Evolutionary conservation across 192 early-diverging fungal genomes (phyloP).

Genomic region (Lobulomyces angularis): DNA sequence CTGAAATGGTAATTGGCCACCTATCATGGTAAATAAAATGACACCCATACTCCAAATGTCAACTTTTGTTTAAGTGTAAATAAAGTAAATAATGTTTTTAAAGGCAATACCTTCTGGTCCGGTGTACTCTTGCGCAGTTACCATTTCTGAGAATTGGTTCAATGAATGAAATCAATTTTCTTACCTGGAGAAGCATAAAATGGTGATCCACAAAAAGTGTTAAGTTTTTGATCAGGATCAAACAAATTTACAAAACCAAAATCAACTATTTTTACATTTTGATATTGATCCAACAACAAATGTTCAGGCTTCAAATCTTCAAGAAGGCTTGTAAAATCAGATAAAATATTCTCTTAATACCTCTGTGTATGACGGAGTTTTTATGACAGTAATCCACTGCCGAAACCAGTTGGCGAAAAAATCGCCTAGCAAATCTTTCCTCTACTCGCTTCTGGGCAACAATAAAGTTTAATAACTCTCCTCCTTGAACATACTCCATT

Average conservation of each 20-base stretch:
- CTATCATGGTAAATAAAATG: slow-evolving; percentile 10
- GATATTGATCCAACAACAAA: slow-evolving; percentile 1
- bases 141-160: slow-evolving; percentile 6
- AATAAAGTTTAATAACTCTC: slow-evolving; percentile 4
- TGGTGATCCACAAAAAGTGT: slow-evolving; percentile 13
- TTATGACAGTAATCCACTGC: slow-evolving; percentile 6
- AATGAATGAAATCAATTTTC: neutral
- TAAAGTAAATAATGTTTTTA: too few relatives aligned
- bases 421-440: neutral
- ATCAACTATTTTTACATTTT: slow-evolving; percentile 10
- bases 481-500: slow-evolving; percentile 5
- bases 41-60: slow-evolving; percentile 14
- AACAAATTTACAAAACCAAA: slow-evolving; percentile 13
- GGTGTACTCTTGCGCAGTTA: slow-evolving; percentile 7
- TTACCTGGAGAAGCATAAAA: slow-evolving; percentile 9
- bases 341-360: neutral
- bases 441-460: slow-evolving; percentile 4
- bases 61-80: too few relatives aligned
- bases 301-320: slow-evolving; percentile 4
- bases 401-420: slow-evolving; percentile 4
- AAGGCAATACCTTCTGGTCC: too few relatives aligned
- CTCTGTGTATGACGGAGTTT: slow-evolving; percentile 6
- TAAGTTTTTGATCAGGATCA: slow-evolving; percentile 10
- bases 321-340: neutral
- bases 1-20: slow-evolving; percentile 8